phyloP scores from a whole-genome alignment of 73 alveolate species.

The Stentor roeselii region DNA sequence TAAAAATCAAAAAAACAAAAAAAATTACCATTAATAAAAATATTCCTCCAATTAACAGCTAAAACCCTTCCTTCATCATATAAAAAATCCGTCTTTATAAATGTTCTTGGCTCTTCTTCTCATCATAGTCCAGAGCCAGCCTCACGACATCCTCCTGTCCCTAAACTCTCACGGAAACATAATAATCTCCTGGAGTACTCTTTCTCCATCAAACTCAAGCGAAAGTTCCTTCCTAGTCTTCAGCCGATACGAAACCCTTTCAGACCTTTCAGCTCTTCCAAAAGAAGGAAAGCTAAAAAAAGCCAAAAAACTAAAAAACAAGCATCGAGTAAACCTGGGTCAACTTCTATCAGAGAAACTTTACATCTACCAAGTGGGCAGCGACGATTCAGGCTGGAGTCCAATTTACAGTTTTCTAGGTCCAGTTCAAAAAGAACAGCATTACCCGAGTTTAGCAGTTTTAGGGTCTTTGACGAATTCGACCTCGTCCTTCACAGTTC shows the following conservation, averaged over 20 bases:
- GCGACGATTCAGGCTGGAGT: slow-evolving; percentile 21
- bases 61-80: too few species aligned
- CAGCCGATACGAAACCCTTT: not conserved
- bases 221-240: not conserved
- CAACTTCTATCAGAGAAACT: not conserved
- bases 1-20: too few species aligned
- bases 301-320: not conserved
- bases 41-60: too few species aligned
- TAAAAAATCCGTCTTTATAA: too few species aligned
- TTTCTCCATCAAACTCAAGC: not conserved
- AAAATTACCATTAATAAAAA: too few species aligned
- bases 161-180: not conserved
- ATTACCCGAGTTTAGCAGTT: slow-evolving; percentile 21
- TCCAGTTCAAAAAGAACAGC: slow-evolving; percentile 25
- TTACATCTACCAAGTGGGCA: slow-evolving; percentile 22
- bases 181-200: not conserved
- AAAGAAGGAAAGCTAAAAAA: not conserved
- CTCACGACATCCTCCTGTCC: not conserved
- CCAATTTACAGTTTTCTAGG: slow-evolving; percentile 20
- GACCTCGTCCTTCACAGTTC: not conserved
- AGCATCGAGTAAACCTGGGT: not conserved
- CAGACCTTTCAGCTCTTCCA: not conserved
- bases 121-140: too few species aligned
- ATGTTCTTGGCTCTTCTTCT: too few species aligned
- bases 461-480: not conserved